Base-by-base conservation (phyloP, 78 protist genomes). In the Dictyostelium brefeldianum region DNA sequence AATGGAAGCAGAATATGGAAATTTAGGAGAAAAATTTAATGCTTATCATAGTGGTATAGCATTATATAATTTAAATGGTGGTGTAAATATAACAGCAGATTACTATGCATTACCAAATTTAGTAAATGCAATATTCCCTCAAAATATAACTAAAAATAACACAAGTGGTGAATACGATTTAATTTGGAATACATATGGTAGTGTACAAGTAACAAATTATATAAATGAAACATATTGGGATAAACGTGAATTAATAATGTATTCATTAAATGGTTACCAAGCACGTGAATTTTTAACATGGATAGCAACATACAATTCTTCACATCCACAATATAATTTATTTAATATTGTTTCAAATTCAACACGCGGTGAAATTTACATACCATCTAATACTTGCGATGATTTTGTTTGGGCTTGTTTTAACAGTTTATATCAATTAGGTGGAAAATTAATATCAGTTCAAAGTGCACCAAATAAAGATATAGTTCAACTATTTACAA, bases 31-130 rank as follows among this genome's bases (percentile, higher is more conserved):
- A 59, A 84, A 84, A 22, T 15, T 67, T 17, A 84, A 84, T 20
- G 91, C 83, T 0, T 84, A 56, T 74, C 91, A 84, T 46, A 54
- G 75, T 57, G 91, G 91, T 15, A 25, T 84, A 10, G 69, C 20
- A 25, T 84, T 84, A 17, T 67, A 25, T 67, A 67, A 31, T 62
- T 62, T 62, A 62, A 62, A 62, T 67, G 47, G 75, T 67, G 47
- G 47, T 2, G 15, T 36, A 11, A 67, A 67, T 31, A 67, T 67
- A 31, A 27, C 75, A 31, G 5, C 36, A 14, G 75, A 67, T 31
- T 67, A 67, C 15, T 67, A 27, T 31, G 75, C 75, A 67, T 43
- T 43, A 27, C 75, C 75, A 25, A 67, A 31, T 3, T 9, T 67
- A 17, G 20, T 27, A 2, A 31, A 67, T 67, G 43, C 75, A 67